Percentiles rank a stretch among this genome's conserved stretches.
Conservation (phyloP, 257 asterid genomes). For the Jaltomata sinuosa region DNA sequence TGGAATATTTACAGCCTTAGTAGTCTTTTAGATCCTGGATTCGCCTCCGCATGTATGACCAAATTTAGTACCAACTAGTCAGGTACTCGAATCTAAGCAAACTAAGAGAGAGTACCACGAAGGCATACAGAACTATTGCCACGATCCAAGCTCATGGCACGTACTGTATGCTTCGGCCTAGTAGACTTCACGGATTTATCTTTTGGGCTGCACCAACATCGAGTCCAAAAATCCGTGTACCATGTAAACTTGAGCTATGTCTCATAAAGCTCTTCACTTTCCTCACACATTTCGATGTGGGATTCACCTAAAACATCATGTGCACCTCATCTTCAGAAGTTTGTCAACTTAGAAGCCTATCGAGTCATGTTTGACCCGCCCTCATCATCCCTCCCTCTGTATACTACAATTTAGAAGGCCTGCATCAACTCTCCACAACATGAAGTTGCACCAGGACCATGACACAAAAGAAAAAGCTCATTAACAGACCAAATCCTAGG, state of each 20-base stretch:
- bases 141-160: neutral
- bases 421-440: neutral
- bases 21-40: neutral
- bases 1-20: too few species aligned
- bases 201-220: neutral
- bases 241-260: neutral
- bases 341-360: neutral
- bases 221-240: neutral
- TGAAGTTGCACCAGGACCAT: too few species aligned
- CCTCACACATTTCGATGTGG: neutral
- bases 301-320: neutral
- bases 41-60: neutral
- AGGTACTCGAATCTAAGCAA: neutral
- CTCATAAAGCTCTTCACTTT: too few species aligned
- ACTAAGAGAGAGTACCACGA: neutral
- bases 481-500: too few species aligned
- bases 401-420: neutral
- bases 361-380: too few species aligned
- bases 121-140: neutral
- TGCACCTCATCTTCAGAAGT: neutral
- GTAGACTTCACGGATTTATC: neutral
- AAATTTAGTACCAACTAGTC: neutral
- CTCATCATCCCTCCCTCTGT: neutral
- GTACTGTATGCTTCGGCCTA: neutral
- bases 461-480: too few species aligned